A percentile compares a stretch with the other conserved stretches of the same genome.
phyloP scores from a whole-genome alignment of 2,329 filamentous ascomycete species.

The Septoria petroselini region DNA sequence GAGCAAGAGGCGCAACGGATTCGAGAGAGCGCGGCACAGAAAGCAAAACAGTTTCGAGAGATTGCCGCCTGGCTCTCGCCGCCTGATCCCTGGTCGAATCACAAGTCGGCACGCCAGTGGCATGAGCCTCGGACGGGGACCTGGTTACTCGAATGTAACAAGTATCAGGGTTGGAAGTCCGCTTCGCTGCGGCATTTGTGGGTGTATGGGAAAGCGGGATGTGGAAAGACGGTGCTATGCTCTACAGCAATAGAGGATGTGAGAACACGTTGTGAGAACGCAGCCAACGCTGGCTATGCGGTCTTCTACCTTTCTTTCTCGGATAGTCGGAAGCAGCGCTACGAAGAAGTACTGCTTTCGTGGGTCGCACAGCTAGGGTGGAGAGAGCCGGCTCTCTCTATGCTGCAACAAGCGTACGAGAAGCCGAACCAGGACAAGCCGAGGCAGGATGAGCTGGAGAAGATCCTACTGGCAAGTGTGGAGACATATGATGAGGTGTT shows the following conservation, averaged over 20 bases:
- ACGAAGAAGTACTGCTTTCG: slow-evolving; percentile 18
- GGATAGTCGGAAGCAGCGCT: slow-evolving; percentile 23
- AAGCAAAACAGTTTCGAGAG: slow-evolving; percentile 17
- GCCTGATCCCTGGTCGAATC: slow-evolving; percentile 26
- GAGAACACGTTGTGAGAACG: slow-evolving; percentile 4
- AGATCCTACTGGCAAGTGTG: slow-evolving; percentile 18
- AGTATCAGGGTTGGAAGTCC: slow-evolving; percentile 24
- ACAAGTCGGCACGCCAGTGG: slow-evolving; percentile 18
- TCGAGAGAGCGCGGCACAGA: slow-evolving; percentile 2
- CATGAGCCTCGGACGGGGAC: slow-evolving; percentile 14
- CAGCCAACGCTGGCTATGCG: slow-evolving; percentile 8
- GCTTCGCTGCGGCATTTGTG: slow-evolving; percentile 21
- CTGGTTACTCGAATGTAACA: slow-evolving; percentile 22
- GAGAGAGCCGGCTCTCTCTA: slow-evolving; percentile 14
- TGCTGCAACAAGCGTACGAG: slow-evolving; percentile 18
- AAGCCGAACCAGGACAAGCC: slow-evolving; percentile 13
- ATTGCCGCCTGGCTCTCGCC: slow-evolving; percentile 24
- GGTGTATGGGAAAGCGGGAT: slow-evolving; percentile 25
- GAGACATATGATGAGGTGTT: slow-evolving; percentile 27
- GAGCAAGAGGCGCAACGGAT: no score
- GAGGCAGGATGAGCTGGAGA: slow-evolving; percentile 18
- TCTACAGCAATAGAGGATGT: slow-evolving; percentile 26
- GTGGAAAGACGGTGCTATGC: slow-evolving; percentile 29
- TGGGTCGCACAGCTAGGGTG: slow-evolving; percentile 22
- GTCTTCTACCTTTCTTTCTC: slow-evolving; percentile 27